Conservation (phyloP, 352 stramenopile genomes). For the Blastocystis sp. region DNA sequence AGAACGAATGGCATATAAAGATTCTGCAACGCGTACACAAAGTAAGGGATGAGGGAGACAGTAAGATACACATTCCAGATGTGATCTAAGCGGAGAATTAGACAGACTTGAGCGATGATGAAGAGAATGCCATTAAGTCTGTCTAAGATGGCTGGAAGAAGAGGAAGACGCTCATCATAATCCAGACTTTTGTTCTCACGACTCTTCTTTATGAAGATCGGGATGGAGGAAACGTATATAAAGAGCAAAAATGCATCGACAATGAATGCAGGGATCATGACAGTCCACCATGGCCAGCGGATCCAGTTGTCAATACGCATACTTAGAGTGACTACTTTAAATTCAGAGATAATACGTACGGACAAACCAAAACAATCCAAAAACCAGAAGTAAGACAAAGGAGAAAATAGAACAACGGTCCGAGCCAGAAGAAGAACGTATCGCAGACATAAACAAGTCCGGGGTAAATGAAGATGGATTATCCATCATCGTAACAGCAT, state of each 20-base stretch:
- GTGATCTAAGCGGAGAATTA: slow-evolving; percentile 10
- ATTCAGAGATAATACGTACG: not conserved
- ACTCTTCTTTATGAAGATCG: not conserved
- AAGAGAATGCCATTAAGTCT: slow-evolving; percentile 31
- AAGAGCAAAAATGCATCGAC: not conserved
- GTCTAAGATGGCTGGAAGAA: not conserved
- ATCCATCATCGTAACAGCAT: slow-evolving; percentile 14
- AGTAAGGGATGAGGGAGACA: slow-evolving; percentile 39
- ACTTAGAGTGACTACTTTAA: not conserved
- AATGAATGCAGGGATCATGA: not conserved
- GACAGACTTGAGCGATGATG: not conserved
- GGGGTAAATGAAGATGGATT: not conserved
- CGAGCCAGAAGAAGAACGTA: not conserved
- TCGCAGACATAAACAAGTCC: not conserved
- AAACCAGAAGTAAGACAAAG: not conserved
- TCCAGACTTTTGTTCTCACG: not conserved
- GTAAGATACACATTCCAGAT: not conserved
- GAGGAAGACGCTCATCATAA: not conserved
- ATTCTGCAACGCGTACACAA: slow-evolving; percentile 14
- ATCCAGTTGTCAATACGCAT: slow-evolving; percentile 17
- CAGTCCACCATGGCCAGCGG: not conserved
- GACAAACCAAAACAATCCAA: slow-evolving; percentile 38
- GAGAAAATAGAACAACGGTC: slow-evolving; percentile 8
- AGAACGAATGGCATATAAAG: slow-evolving; percentile 31
- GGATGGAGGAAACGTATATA: not conserved